Evolutionary conservation across 768 basidiomycete species (phyloP).

Genomic region (Tremella fuciformis): DNA sequence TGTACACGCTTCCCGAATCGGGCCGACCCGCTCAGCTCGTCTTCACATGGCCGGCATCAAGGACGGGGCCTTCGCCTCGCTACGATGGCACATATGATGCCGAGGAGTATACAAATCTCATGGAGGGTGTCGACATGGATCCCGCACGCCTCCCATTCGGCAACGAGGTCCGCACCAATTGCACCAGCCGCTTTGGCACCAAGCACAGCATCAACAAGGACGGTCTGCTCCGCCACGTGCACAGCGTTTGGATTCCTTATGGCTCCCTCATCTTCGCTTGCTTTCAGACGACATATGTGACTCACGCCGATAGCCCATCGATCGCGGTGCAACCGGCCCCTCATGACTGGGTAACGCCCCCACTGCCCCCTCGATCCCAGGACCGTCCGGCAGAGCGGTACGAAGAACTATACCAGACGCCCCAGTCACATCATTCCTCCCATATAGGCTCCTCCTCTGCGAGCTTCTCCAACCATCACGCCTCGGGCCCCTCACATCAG

Average conservation of each 20-base stretch:
- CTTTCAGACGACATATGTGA: constrained; percentile 40
- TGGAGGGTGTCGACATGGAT: constrained; percentile 49
- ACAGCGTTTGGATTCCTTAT: constrained; percentile 51
- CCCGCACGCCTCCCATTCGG: constrained; percentile 29
- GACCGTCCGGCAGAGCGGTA: not conserved
- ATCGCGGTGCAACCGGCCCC: not conserved
- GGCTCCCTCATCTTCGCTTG: constrained; percentile 47
- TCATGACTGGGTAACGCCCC: not conserved
- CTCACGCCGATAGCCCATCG: not conserved
- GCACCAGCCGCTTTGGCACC: constrained; percentile 48
- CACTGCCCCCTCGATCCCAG: not conserved
- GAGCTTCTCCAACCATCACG: not conserved
- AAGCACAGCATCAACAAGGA: constrained; percentile 47
- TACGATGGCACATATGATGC: constrained; percentile 49
- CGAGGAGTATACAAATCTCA: constrained; percentile 45
- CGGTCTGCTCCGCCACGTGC: constrained; percentile 45
- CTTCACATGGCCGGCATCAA: constrained; percentile 50
- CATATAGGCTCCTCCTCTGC: constrained; percentile 3
- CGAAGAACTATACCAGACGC: constrained; percentile 1
- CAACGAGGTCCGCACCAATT: constrained; percentile 47
- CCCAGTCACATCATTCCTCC: constrained; percentile 6
- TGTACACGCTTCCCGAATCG: constrained; percentile 34
- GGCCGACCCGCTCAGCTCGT: constrained; percentile 33
- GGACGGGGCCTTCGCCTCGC: constrained; percentile 19
- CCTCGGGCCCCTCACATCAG: not conserved